Evolutionary conservation across 108 stramenopile genomes (phyloP).

Genomic region (Pseudonitzschia delicatissima): DNA sequence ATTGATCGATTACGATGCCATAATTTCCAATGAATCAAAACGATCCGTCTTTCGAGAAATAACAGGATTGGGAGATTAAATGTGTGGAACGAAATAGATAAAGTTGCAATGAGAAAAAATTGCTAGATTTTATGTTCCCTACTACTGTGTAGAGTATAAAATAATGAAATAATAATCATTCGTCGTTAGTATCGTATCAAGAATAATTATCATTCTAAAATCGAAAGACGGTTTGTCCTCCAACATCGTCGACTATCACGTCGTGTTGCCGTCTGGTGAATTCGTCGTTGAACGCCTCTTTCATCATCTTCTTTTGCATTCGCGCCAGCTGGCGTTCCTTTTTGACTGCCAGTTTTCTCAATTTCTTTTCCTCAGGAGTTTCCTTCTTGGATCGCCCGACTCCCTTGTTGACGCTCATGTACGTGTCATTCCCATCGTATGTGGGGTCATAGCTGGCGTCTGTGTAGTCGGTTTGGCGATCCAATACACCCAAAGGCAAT

Average conservation of each 20-base stretch:
- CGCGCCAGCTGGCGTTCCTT: slow-evolving; percentile 80
- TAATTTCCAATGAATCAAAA: slow-evolving; percentile 13
- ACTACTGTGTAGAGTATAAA: too few relatives aligned
- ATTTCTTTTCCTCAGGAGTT: slow-evolving; percentile 79
- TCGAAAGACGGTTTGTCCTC: slow-evolving; percentile 76
- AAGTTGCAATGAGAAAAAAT: too few relatives aligned
- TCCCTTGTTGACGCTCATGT: slow-evolving; percentile 81
- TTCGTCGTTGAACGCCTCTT: slow-evolving; percentile 81
- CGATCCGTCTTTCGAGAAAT: slow-evolving; percentile 7
- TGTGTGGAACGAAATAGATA: too few relatives aligned
- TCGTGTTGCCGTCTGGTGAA: slow-evolving; percentile 57
- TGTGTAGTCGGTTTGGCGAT: slow-evolving; percentile 32
- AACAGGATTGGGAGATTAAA: slow-evolving; percentile 1
- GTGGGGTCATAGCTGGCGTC: slow-evolving; percentile 9
- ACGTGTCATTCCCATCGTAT: slow-evolving; percentile 45
- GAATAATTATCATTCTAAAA: too few relatives aligned
- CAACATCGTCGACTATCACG: slow-evolving; percentile 61
- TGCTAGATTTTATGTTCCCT: too few relatives aligned
- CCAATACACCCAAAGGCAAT: slow-evolving; percentile 78
- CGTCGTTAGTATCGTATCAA: too few relatives aligned
- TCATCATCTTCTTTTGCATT: slow-evolving; percentile 91
- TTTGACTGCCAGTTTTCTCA: slow-evolving; percentile 81
- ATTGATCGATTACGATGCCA: slow-evolving; percentile 56
- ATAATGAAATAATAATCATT: too few relatives aligned
- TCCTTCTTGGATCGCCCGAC: slow-evolving; percentile 77